Percentiles rank a stretch among this genome's conserved stretches.
Evolutionary conservation across 805 yeast genomes (phyloP).

Genomic region (Candida fluviatilis): DNA sequence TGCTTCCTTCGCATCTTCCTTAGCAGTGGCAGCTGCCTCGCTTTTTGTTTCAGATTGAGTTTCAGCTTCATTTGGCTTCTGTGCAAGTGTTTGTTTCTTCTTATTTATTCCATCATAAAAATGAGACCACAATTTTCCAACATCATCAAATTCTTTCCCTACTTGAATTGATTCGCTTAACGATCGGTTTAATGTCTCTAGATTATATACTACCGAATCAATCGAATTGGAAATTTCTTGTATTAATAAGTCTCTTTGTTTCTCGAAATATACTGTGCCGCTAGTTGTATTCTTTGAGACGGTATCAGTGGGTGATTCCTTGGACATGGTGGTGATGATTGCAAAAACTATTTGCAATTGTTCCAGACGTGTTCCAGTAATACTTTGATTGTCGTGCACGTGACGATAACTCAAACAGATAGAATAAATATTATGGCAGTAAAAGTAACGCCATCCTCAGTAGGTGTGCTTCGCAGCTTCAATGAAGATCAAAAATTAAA

Average conservation of each 20-base stretch:
- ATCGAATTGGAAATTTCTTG: constrained; percentile 53
- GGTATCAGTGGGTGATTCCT: constrained; percentile 1
- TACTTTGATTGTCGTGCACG: not conserved
- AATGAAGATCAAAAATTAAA: not conserved
- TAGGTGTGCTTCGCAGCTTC: too few species aligned
- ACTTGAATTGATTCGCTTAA: constrained; percentile 65
- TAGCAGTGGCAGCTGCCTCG: too few species aligned
- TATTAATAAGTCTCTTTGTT: constrained; percentile 55
- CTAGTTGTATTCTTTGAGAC: not conserved
- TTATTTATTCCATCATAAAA: constrained; percentile 54
- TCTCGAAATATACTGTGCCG: constrained; percentile 42
- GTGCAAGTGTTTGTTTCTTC: not conserved
- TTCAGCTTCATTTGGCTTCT: constrained; percentile 3
- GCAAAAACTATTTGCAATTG: not conserved
- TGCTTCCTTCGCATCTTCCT: not conserved
- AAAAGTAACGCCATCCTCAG: too few species aligned
- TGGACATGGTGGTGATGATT: not conserved
- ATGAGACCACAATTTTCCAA: constrained; percentile 64
- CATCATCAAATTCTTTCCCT: constrained; percentile 72
- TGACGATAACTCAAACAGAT: too few species aligned
- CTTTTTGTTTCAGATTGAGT: not conserved
- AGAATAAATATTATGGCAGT: too few species aligned
- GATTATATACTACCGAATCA: constrained; percentile 61
- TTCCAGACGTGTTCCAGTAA: constrained; percentile 1
- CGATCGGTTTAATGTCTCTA: constrained; percentile 64